Evolutionary conservation across 2,329 filamentous ascomycete genomes (phyloP), one percentile per base, ranked within the genome.

Genomic region (Myriosclerotinia curreyana): DNA sequence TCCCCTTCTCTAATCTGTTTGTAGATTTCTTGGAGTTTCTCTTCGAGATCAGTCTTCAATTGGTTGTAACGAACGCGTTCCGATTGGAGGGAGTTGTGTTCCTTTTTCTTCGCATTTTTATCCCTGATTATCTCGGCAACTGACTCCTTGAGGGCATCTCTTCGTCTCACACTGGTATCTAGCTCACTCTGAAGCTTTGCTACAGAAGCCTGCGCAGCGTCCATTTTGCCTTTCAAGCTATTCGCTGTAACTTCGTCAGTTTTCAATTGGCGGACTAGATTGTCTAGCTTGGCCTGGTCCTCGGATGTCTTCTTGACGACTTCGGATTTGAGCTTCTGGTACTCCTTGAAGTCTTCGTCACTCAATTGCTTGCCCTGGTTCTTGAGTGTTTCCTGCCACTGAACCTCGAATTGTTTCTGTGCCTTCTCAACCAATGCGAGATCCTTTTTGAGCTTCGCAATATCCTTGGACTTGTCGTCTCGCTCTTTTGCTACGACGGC

Each of bases 171-270:
- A 66, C 96, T 85, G 20, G 83, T 84, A 48, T 81, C 78, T 20
- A 92, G 79, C 67, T 97, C 92, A 5, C 83, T 81, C 66, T 91
- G 86, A 5, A 95, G 80, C 68, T 89, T 92, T 67, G 90, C 85
- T 15, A 91, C 82, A 44, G 89, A 85, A 71, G 87, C 88, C 68
- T 95, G 83, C 20, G 88, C 86, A 62, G 83, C 87, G 69, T 96
- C 92, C 40, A 97, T 88, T 74, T 92, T 96, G 73, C 91, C 90
- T 76, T 90, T 93, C 67, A 98, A 81, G 68, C 90, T 96, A 72
- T 91, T 94, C 66, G 94, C 90, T 0, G 92, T 95, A 66, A 96
- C 92, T 67, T 94, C 89, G 72, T 98, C 93, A 0, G 92, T 95
- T 77, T 94, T 96, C 66, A 92, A 83, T 74, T 97, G 92, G 28